Evolutionary conservation across 352 stramenopile genomes (phyloP).

Genomic region (Pythium guiyangense): DNA sequence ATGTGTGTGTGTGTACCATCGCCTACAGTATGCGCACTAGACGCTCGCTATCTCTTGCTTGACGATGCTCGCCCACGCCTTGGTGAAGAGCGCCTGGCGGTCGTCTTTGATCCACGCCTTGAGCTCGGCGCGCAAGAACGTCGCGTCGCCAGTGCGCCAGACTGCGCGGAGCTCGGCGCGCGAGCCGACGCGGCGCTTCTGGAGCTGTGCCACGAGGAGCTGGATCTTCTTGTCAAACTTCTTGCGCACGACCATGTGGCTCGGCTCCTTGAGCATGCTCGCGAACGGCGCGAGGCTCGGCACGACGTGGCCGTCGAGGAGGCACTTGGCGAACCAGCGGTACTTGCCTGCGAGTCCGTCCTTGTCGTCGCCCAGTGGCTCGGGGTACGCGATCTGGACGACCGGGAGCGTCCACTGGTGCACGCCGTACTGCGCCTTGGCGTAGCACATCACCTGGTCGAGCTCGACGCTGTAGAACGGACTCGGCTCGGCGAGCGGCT

Average conservation of each 20-base stretch:
- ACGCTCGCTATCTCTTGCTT: slow-evolving; percentile 1
- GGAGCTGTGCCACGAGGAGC: slow-evolving; percentile 61
- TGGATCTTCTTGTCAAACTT: slow-evolving; percentile 88
- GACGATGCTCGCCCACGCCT: slow-evolving; percentile 37
- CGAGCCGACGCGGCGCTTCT: slow-evolving; percentile 38
- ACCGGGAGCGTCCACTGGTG: slow-evolving; percentile 65
- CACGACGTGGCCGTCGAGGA: slow-evolving; percentile 76
- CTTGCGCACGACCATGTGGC: slow-evolving; percentile 86
- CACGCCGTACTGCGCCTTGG: slow-evolving; percentile 67
- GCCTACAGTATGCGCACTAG: background rate
- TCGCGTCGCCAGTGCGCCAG: slow-evolving; percentile 33
- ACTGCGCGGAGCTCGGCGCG: slow-evolving; percentile 30
- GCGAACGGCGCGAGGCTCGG: too few relatives aligned
- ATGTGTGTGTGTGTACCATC: too few relatives aligned
- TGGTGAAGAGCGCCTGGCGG: slow-evolving; percentile 39
- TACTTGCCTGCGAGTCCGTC: slow-evolving; percentile 46
- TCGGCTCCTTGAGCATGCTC: slow-evolving; percentile 90
- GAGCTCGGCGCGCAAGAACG: slow-evolving; percentile 51
- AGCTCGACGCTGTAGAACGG: slow-evolving; percentile 49
- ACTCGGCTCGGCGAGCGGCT: slow-evolving; percentile 48
- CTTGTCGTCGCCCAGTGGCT: slow-evolving; percentile 22
- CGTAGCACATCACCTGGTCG: slow-evolving; percentile 79
- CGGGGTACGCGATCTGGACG: slow-evolving; percentile 50
- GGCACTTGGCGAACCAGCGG: slow-evolving; percentile 82
- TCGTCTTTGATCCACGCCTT: slow-evolving; percentile 56